phyloP scores from a whole-genome alignment of 495 filamentous ascomycete genomes.

The Podospora conica region DNA sequence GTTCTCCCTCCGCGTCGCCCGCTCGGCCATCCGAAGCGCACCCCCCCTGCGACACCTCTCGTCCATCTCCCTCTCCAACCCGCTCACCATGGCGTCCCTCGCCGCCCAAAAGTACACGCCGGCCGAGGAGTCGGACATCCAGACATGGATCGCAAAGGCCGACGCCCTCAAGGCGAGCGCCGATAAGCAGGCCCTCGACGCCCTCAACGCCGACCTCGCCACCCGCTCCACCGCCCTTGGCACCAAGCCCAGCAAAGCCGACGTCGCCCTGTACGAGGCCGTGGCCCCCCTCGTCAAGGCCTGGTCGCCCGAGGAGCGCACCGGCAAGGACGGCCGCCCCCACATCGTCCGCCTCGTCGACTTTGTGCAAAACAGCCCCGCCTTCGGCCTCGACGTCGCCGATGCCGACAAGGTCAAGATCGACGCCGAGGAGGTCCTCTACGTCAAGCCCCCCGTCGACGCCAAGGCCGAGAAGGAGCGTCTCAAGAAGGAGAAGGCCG shows the following conservation, averaged over 20 bases:
- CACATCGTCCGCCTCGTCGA: constrained; percentile 89
- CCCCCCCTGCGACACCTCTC: constrained; percentile 21
- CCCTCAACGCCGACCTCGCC: constrained; percentile 79
- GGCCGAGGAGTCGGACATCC: constrained; percentile 75
- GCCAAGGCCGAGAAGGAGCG: constrained; percentile 85
- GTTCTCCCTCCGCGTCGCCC: constrained; percentile 39
- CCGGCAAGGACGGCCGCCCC: constrained; percentile 82
- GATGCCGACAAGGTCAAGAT: constrained; percentile 75
- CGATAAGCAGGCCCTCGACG: constrained; percentile 62
- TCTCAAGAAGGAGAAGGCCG: constrained; percentile 79
- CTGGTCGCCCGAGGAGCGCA: constrained; percentile 83
- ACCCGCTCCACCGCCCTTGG: constrained; percentile 86
- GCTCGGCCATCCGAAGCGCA: constrained; percentile 42
- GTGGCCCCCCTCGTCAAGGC: constrained; percentile 70
- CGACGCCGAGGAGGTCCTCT: constrained; percentile 71
- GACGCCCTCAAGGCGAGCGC: constrained; percentile 54
- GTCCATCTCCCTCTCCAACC: constrained; percentile 16
- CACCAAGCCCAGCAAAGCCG: constrained; percentile 83
- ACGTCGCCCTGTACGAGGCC: constrained; percentile 77
- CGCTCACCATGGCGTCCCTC: constrained; percentile 55
- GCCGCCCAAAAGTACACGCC: constrained; percentile 61
- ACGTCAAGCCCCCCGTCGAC: constrained; percentile 73
- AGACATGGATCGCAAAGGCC: constrained; percentile 76
- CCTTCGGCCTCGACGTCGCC: constrained; percentile 66
- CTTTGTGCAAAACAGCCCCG: constrained; percentile 82